These are phyloP conservation scores for Calonectria montana DNA, from an alignment of 2,329 filamentous ascomycete species.

Conservation along the genomic window DNA sequence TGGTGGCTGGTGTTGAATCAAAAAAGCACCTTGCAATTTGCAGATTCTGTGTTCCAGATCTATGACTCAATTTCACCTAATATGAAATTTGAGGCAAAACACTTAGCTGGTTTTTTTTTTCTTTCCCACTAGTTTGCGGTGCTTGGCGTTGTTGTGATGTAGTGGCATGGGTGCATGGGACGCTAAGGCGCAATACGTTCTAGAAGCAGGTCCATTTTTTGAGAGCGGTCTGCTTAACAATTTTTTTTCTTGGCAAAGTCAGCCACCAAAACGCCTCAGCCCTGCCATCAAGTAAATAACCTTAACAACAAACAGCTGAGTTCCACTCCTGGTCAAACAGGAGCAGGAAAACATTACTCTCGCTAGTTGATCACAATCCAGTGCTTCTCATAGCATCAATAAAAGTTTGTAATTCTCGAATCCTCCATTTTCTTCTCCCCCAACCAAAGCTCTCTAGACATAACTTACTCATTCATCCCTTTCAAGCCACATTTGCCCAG, in stretches of 20 bases:
- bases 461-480: background rate
- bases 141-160: slow-evolving; percentile 9
- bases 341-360: background rate
- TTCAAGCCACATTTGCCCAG: too few species aligned
- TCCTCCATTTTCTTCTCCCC: background rate
- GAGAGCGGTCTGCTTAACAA: slow-evolving; percentile 41
- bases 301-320: slow-evolving; percentile 9
- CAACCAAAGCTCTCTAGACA: background rate
- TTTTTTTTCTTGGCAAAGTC: slow-evolving; percentile 21
- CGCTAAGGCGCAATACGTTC: slow-evolving; percentile 16
- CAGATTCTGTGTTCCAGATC: background rate
- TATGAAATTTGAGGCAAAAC: background rate
- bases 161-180: slow-evolving; percentile 23
- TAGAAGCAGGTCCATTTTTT: slow-evolving; percentile 20
- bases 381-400: background rate
- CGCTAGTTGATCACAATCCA: background rate
- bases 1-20: slow-evolving; percentile 4
- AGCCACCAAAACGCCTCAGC: background rate
- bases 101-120: background rate
- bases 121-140: background rate
- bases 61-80: slow-evolving; percentile 9
- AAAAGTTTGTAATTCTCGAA: background rate
- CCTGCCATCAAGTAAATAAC: slow-evolving; percentile 14
- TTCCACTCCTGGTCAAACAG: background rate
- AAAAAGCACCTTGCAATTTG: background rate